phyloP scores from a whole-genome alignment of 2,329 filamentous ascomycete species.

The Botrytis fabae region DNA sequence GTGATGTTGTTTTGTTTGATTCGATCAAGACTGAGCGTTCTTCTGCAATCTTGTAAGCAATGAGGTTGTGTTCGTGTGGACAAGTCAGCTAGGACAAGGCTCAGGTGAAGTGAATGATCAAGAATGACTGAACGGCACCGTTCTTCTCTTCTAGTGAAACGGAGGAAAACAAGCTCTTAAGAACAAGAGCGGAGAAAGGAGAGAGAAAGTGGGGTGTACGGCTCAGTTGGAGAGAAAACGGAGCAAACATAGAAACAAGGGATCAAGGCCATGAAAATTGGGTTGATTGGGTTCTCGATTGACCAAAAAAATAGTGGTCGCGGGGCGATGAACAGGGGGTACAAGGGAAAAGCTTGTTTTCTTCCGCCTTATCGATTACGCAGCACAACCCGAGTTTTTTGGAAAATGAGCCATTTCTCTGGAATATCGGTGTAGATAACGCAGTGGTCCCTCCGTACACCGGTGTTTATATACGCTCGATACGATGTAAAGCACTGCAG shows the following conservation, averaged over 20 bases:
- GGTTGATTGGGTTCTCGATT: background rate
- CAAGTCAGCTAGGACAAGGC: background rate
- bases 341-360: conserved; percentile 14
- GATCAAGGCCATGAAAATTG: background rate
- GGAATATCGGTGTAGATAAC: background rate
- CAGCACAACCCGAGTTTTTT: background rate
- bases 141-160: background rate
- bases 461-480: background rate
- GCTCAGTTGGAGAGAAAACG: background rate
- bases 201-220: background rate
- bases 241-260: background rate
- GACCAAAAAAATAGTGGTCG: background rate
- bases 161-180: conserved; percentile 7
- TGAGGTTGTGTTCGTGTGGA: background rate
- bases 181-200: background rate
- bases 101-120: conserved; percentile 14
- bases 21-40: background rate
- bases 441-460: background rate
- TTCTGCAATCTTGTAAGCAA: background rate
- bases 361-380: conserved; percentile 16
- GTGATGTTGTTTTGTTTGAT: background rate
- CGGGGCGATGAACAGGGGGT: background rate
- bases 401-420: background rate
- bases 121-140: background rate
- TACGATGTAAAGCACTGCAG: background rate